A percentile compares a stretch with the other conserved stretches of the same genome.
Evolutionary conservation across 805 yeast species (phyloP).

Genomic region (Teunomyces gatunensis): DNA sequence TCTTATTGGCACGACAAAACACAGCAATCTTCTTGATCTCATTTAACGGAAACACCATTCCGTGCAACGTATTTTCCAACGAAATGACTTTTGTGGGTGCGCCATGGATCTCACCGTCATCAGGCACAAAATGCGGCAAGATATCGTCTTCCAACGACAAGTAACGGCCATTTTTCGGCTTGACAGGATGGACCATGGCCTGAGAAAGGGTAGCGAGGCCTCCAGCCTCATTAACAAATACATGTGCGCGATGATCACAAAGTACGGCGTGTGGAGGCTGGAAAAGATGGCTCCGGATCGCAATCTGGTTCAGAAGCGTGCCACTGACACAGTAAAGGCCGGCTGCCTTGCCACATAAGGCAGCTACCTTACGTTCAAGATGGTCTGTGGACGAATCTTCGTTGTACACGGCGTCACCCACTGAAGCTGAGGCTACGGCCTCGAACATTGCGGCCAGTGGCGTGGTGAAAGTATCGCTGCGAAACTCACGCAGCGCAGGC

Average conservation of each 20-base stretch:
- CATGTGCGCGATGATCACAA: slow-evolving; percentile 85
- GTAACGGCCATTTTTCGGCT: slow-evolving; percentile 72
- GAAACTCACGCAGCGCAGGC: slow-evolving; percentile 39
- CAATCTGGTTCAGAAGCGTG: slow-evolving; percentile 42
- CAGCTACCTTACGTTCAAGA: slow-evolving; percentile 34
- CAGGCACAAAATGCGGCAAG: slow-evolving; percentile 58
- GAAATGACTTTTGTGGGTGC: slow-evolving; percentile 87
- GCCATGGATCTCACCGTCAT: slow-evolving; percentile 79
- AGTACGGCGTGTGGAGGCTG: slow-evolving; percentile 60
- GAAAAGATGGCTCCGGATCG: slow-evolving; percentile 33
- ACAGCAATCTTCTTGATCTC: slow-evolving; percentile 69
- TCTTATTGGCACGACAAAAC: slow-evolving; percentile 60
- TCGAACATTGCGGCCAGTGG: slow-evolving; percentile 49
- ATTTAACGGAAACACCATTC: slow-evolving; percentile 74
- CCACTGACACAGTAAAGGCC: slow-evolving; percentile 43
- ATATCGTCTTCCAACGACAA: slow-evolving; percentile 74
- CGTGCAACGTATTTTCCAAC: slow-evolving; percentile 86
- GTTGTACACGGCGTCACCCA: slow-evolving; percentile 43
- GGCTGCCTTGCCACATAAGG: slow-evolving; percentile 38
- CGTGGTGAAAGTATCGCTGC: slow-evolving; percentile 84
- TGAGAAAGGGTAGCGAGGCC: slow-evolving; percentile 87
- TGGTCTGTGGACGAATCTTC: slow-evolving; percentile 35
- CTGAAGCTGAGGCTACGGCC: slow-evolving; percentile 45
- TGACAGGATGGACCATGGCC: slow-evolving; percentile 86
- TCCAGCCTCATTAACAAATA: slow-evolving; percentile 83